phyloP scores from a whole-genome alignment of 2,329 filamentous ascomycete genomes.

The Paraconiothyrium brasiliense region DNA sequence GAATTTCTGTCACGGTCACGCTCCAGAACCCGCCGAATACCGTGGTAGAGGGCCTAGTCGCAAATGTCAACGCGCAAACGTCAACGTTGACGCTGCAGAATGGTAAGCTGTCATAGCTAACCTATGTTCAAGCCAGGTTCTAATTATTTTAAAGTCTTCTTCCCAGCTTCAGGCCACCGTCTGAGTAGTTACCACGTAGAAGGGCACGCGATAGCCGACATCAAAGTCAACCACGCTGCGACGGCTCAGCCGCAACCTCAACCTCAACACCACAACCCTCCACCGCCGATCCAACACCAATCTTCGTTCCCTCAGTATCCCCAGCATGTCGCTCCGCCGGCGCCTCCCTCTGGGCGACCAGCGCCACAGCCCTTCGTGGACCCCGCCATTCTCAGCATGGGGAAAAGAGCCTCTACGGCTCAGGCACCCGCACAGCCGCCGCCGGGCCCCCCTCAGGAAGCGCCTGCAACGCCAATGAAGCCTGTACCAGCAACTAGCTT shows the following conservation, averaged over 20 bases:
- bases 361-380: constrained; percentile 70
- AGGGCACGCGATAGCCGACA: constrained; percentile 66
- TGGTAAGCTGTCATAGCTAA: constrained; percentile 59
- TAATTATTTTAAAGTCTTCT: constrained; percentile 56
- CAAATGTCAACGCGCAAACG: constrained; percentile 72
- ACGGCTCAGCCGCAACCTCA: constrained; percentile 20
- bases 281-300: constrained; percentile 26
- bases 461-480: constrained; percentile 56
- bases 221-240: constrained; percentile 59
- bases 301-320: constrained; percentile 34
- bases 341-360: constrained; percentile 15
- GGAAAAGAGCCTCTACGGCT: constrained; percentile 46
- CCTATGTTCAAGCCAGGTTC: background rate
- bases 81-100: constrained; percentile 72
- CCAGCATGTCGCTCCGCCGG: constrained; percentile 24
- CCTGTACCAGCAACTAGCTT: constrained; percentile 46
- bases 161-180: constrained; percentile 62
- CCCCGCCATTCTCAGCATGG: constrained; percentile 81
- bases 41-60: constrained; percentile 74
- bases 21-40: constrained; percentile 72
- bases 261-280: constrained; percentile 22
- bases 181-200: constrained; percentile 65
- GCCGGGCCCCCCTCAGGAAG: constrained; percentile 44
- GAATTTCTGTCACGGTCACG: constrained; percentile 78
- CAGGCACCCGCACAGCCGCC: constrained; percentile 30